Evolutionary conservation across 441 rosid genomes (phyloP).

Genomic region (Geranium incanum): DNA sequence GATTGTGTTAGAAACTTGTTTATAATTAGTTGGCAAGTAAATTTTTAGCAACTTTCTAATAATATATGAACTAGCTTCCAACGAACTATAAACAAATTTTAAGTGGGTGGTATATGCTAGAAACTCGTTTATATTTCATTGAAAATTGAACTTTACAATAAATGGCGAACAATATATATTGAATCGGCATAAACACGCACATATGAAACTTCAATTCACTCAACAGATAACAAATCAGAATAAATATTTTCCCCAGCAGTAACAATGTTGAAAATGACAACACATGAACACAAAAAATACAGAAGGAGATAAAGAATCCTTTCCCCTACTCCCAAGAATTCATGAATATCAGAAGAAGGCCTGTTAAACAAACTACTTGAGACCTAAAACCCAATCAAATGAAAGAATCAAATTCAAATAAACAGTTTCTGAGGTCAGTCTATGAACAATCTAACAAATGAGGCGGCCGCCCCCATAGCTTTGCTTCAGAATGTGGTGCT

Average conservation of each 20-base stretch:
- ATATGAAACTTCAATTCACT: neutral
- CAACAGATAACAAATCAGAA: neutral
- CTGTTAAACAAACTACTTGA: conserved; percentile 18
- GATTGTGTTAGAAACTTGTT: too few species aligned
- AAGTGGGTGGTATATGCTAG: too few species aligned
- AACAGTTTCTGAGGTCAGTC: conserved; percentile 38
- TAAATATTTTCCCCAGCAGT: neutral
- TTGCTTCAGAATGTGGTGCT: conserved; percentile 49
- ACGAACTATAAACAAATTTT: too few species aligned
- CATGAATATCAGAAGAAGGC: conserved; percentile 16
- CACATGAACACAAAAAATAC: neutral
- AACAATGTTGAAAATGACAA: neutral
- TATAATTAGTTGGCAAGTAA: too few species aligned
- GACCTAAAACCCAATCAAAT: conserved; percentile 22
- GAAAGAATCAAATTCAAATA: conserved; percentile 24
- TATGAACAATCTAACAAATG: conserved; percentile 46
- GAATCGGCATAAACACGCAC: neutral
- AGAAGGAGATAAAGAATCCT: too few species aligned
- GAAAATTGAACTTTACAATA: too few species aligned
- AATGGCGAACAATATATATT: too few species aligned
- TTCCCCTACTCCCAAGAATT: neutral
- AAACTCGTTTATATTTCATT: too few species aligned
- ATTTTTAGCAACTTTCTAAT: too few species aligned
- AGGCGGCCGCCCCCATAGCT: neutral
- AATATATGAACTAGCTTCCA: too few species aligned